Evolutionary conservation across 176 grass and related monocot species (phyloP).

Genomic region (Oryza meyeriana): DNA sequence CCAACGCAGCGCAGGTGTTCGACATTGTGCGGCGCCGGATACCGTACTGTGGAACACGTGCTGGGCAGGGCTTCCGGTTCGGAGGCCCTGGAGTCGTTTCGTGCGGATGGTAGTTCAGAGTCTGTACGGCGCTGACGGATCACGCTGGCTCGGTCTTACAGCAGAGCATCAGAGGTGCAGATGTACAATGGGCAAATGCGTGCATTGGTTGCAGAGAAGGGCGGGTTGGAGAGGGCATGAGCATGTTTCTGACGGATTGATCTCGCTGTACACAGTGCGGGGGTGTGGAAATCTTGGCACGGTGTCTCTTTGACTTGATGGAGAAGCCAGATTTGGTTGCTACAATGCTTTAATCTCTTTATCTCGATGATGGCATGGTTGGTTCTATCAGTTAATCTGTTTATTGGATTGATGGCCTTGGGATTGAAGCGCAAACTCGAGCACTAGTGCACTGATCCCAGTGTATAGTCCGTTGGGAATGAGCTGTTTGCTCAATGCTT

Average conservation of each 20-base stretch:
- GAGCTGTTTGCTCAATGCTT: conserved; percentile 44
- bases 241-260: conserved; percentile 57
- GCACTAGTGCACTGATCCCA: conserved; percentile 63
- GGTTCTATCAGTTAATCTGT: conserved; percentile 56
- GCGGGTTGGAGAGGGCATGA: conserved; percentile 30
- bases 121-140: conserved; percentile 49
- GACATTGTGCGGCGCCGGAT: conserved; percentile 56
- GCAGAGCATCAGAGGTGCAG: conserved; percentile 44
- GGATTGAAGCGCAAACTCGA: conserved; percentile 46
- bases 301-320: conserved; percentile 60
- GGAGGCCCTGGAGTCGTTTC: conserved; percentile 54
- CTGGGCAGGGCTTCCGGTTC: conserved; percentile 45
- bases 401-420: conserved; percentile 42
- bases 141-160: conserved; percentile 65
- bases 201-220: conserved; percentile 55
- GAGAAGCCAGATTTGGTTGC: conserved; percentile 48
- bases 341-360: conserved; percentile 75
- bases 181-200: conserved; percentile 42
- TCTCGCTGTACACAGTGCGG: conserved; percentile 66
- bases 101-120: conserved; percentile 45
- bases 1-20: conserved; percentile 59
- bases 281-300: conserved; percentile 33
- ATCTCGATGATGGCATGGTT: conserved; percentile 52
- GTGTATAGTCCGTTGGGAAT: conserved; percentile 62
- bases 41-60: conserved; percentile 72